Base-by-base conservation (phyloP, 441 rosid genomes). In the Populus trichocarpa region DNA sequence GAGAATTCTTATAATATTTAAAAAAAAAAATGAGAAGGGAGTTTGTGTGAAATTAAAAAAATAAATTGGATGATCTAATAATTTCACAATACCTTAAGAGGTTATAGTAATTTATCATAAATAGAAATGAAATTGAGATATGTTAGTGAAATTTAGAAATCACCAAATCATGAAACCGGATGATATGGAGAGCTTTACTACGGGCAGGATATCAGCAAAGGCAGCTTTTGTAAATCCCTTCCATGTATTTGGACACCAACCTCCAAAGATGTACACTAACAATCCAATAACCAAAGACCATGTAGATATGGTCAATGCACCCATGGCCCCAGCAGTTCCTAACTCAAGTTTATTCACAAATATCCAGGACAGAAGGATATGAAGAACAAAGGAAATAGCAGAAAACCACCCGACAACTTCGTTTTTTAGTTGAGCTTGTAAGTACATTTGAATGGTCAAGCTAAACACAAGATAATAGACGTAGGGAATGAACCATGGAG, bases 141-240 rank as follows among this genome's bases (percentile, higher is more conserved):
- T 26, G 35, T 67, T 10, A 13, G 20, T 20, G 33, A 67, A 18
- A 67, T 14, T 42, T 4, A 8, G 33, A 11, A 72, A 75, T 83
- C 77, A 86, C 92, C 89, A 90, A 33, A 90, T 67, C 93, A 90
- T 88, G 25, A 90, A 67, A 1, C 89, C 91, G 0, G 93, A 85
- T 16, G 93, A 84, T 25, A 89, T 46, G 2, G 91, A 86, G 69
- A 89, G 90, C 88, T 86, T 89, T 8, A 86, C 1, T 0, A 84
- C 78, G 2, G 91, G 90, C 42, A 78, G 11, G 4, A 89, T 42
- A 74, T 86, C 89, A 8, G 66, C 3, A 71, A 88, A 86, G n/a
- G 91, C 86, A 70, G 83, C 83, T 8, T 1, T 5, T 12, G 82
- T 78, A 82, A 89, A 84, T 7, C 93, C 93, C 68, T 57, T 84